Percentiles rank a stretch among this genome's conserved stretches.
Evolutionary conservation across 345 rosid genomes (phyloP).

Genomic region (Eucalyptus grandis): DNA sequence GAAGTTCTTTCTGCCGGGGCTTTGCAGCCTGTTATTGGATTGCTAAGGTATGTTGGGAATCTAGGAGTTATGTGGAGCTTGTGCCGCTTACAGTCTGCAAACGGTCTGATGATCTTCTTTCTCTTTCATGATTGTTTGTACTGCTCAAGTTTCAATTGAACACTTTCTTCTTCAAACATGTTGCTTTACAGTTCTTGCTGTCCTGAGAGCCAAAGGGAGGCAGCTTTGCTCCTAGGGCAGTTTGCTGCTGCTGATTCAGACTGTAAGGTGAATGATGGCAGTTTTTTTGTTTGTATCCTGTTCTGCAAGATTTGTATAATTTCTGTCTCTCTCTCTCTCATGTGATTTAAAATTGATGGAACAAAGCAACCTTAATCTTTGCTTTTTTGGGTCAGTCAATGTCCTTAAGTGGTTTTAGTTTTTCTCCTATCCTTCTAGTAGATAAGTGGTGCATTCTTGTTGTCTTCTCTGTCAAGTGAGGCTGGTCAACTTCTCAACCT

Average conservation of each 20-base stretch:
- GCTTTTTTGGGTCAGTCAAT: background rate
- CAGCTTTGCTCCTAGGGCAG: slow-evolving; percentile 95
- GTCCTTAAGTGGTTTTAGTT: background rate
- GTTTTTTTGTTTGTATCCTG: background rate
- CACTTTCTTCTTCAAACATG: background rate
- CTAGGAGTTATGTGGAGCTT: background rate
- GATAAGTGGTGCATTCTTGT: background rate
- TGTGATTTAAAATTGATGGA: background rate
- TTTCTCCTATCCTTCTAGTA: background rate
- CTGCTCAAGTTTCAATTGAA: background rate
- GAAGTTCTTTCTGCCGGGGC: slow-evolving; percentile 97
- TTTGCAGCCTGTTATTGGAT: slow-evolving; percentile 88
- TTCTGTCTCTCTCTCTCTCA: background rate
- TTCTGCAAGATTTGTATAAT: background rate
- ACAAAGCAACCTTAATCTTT: background rate
- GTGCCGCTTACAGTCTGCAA: background rate
- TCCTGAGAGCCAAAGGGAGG: slow-evolving; percentile 98
- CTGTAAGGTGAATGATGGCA: slow-evolving; percentile 60
- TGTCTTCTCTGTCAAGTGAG: background rate
- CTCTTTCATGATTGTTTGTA: background rate
- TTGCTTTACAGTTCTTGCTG: slow-evolving; percentile 72
- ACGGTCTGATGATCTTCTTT: background rate
- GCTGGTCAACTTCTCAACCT: background rate
- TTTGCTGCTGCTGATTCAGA: slow-evolving; percentile 99
- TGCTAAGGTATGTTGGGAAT: slow-evolving; percentile 50